phyloP scores from a whole-genome alignment of 2,329 filamentous ascomycete species.

The Leptographium procerum region DNA sequence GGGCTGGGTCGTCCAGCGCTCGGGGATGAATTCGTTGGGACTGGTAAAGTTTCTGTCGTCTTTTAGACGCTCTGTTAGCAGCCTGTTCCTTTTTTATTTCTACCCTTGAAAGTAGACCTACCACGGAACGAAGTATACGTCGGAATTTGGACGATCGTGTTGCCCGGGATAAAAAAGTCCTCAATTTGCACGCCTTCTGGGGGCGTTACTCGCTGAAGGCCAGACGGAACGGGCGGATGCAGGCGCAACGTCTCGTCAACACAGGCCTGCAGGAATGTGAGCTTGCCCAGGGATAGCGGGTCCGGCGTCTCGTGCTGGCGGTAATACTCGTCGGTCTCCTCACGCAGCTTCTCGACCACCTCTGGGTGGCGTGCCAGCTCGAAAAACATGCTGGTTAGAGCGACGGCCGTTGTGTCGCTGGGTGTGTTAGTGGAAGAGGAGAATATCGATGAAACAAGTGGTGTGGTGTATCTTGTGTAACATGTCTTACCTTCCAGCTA shows the following conservation, averaged over 20 bases:
- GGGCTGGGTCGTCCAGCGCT: conserved; percentile 21
- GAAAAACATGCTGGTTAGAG: conserved; percentile 7
- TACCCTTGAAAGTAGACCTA: neutral
- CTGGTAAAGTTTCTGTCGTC: conserved; percentile 10
- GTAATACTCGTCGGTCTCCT: conserved; percentile 18
- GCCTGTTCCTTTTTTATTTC: neutral
- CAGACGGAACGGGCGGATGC: conserved; percentile 21
- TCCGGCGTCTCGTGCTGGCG: neutral
- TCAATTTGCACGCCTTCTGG: conserved; percentile 24
- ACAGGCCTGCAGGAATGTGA: conserved; percentile 19
- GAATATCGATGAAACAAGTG: too few relatives aligned
- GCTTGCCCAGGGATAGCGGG: neutral
- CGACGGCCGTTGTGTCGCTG: conserved; percentile 10
- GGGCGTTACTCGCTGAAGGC: conserved; percentile 24
- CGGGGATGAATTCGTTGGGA: conserved; percentile 20
- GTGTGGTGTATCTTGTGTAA: neutral
- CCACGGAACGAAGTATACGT: conserved; percentile 3
- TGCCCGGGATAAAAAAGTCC: conserved; percentile 23
- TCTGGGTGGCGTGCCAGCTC: conserved; percentile 11
- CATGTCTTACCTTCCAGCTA: conserved; percentile 6
- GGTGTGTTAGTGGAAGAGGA: neutral
- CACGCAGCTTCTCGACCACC: conserved; percentile 15
- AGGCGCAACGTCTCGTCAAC: conserved; percentile 4
- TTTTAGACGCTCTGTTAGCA: neutral
- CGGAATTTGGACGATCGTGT: conserved; percentile 21